A percentile compares a stretch with the other conserved stretches of the same genome.
Evolutionary conservation across 306 rosid genomes (phyloP).

Genomic region (Mucuna pruriens): DNA sequence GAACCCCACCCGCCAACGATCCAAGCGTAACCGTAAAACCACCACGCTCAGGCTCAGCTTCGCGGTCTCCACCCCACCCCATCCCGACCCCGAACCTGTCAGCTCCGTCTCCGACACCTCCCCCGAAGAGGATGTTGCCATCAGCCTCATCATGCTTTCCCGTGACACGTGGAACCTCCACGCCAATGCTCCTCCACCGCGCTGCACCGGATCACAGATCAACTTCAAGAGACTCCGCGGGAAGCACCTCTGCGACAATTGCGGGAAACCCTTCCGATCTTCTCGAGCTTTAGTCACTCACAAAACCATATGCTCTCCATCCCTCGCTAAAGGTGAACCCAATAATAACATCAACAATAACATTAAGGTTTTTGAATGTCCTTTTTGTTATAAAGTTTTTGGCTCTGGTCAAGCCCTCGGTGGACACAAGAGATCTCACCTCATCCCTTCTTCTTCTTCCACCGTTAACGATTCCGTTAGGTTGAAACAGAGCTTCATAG

Average conservation of each 20-base stretch:
- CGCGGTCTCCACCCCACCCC: slow-evolving; percentile 15
- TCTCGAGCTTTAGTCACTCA: slow-evolving; percentile 68
- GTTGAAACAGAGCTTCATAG: slow-evolving; percentile 58
- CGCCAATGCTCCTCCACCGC: too few relatives aligned
- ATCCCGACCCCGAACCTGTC: slow-evolving; percentile 50
- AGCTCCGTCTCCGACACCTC: slow-evolving; percentile 78
- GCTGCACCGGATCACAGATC: slow-evolving; percentile 37
- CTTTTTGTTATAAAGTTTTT: slow-evolving; percentile 76
- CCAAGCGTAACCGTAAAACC: slow-evolving; percentile 65
- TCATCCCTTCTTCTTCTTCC: slow-evolving; percentile 43
- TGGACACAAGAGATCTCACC: slow-evolving; percentile 93
- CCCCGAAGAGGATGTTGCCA: slow-evolving; percentile 84
- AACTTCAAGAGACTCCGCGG: slow-evolving; percentile 52
- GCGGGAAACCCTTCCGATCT: slow-evolving; percentile 74
- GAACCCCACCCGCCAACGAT: slow-evolving; percentile 79
- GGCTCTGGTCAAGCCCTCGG: slow-evolving; percentile 98
- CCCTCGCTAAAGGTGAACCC: not conserved
- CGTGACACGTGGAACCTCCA: slow-evolving; percentile 68
- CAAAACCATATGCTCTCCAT: slow-evolving; percentile 53
- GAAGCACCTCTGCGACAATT: slow-evolving; percentile 58
- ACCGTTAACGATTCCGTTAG: not conserved
- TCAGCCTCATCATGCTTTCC: slow-evolving; percentile 83
- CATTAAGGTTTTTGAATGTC: slow-evolving; percentile 70
- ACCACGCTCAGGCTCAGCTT: slow-evolving; percentile 11
- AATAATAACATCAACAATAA: not conserved